A percentile compares a stretch with the other conserved stretches of the same genome.
Conservation (phyloP, 306 rosid genomes). For the Clitoria ternatea region DNA sequence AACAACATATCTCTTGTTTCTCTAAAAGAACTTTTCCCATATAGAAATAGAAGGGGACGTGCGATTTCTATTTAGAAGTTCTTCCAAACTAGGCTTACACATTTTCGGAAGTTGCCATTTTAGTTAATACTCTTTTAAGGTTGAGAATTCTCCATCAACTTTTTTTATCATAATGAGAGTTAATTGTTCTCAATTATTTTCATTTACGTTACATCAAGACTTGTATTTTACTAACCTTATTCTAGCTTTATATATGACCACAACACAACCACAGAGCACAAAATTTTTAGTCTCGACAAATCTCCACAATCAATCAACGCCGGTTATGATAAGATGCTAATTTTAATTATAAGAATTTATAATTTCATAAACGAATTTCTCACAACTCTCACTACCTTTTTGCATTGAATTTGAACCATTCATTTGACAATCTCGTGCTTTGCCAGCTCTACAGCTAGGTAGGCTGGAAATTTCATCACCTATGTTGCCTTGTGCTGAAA, state of each 20-base stretch:
- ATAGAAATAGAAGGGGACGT: background rate
- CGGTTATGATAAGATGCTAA: background rate
- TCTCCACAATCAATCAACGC: background rate
- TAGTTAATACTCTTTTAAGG: background rate
- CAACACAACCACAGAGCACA: background rate
- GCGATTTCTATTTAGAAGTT: background rate
- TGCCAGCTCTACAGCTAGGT: background rate
- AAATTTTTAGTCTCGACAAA: background rate
- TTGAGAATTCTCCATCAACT: background rate
- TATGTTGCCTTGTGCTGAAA: background rate
- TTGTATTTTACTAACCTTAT: background rate
- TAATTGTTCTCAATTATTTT: background rate
- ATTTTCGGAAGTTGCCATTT: background rate
- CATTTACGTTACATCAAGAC: no score
- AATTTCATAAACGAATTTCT: background rate
- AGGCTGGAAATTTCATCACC: background rate
- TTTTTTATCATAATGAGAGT: background rate
- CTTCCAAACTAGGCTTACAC: background rate
- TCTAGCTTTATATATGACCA: background rate
- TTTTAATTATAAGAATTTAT: background rate
- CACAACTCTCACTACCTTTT: background rate
- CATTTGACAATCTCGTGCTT: background rate
- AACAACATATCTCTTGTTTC: no score
- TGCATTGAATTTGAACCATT: constrained; percentile 6
- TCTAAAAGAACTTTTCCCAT: no score